phyloP scores from a whole-genome alignment of 2,329 filamentous ascomycete genomes.

The Xylariaceae sp. region DNA sequence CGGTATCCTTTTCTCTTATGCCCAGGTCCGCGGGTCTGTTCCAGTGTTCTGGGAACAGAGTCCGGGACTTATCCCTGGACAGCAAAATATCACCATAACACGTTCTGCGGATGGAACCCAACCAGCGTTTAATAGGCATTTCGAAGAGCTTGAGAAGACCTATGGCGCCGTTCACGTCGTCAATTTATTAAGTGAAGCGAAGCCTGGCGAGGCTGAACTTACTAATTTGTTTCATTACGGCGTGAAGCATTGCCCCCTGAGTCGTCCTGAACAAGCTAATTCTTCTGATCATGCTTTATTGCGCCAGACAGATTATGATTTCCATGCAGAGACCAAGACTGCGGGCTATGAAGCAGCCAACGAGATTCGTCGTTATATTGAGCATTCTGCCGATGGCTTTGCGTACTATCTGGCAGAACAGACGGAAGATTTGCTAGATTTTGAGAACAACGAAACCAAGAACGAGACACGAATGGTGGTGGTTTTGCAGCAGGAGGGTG shows the following conservation, averaged over 20 bases:
- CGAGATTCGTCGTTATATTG: constrained; percentile 73
- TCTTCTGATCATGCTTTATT: constrained; percentile 68
- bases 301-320: constrained; percentile 84
- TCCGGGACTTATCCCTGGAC: constrained; percentile 78
- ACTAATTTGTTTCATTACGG: constrained; percentile 75
- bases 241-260: constrained; percentile 68
- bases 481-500: constrained; percentile 86
- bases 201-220: constrained; percentile 79
- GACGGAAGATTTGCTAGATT: constrained; percentile 48
- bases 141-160: constrained; percentile 74
- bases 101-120: constrained; percentile 86
- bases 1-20: constrained; percentile 82
- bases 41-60: constrained; percentile 97
- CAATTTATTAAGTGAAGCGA: constrained; percentile 87
- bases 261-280: constrained; percentile 50
- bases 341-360: constrained; percentile 88
- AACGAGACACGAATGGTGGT: constrained; percentile 51
- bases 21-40: constrained; percentile 85
- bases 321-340: constrained; percentile 88
- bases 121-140: constrained; percentile 92
- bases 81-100: constrained; percentile 91
- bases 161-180: constrained; percentile 92
- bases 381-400: constrained; percentile 76
- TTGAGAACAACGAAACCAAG: constrained; percentile 32
- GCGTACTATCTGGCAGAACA: constrained; percentile 87